Percentiles rank a stretch among this genome's conserved stretches.
Conservation (phyloP, 805 yeast species). For the Brettanomyces bruxellensis region DNA sequence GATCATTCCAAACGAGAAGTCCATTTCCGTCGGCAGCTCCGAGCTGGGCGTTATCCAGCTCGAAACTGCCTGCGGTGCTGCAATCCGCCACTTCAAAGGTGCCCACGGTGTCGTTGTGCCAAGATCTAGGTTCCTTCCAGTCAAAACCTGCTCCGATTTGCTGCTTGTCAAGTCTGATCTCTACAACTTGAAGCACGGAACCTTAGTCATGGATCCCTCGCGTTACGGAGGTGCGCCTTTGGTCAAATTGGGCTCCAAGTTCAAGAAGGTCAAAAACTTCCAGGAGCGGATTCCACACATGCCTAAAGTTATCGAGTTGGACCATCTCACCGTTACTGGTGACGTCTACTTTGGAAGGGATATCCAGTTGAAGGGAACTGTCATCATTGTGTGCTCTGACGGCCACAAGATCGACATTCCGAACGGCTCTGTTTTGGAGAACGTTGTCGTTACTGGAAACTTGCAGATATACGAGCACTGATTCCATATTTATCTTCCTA, state of each 20-base stretch:
- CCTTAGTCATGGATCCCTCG: constrained; percentile 70
- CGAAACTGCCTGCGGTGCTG: constrained; percentile 99
- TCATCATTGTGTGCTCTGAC: constrained; percentile 93
- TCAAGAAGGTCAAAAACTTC: constrained; percentile 90
- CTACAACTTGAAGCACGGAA: constrained; percentile 86
- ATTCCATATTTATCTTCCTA: not conserved
- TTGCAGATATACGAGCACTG: constrained; percentile 88
- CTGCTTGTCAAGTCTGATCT: constrained; percentile 91
- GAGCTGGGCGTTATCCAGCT: constrained; percentile 86
- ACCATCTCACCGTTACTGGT: constrained; percentile 96
- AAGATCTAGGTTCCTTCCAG: constrained; percentile 95
- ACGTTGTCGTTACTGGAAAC: constrained; percentile 95
- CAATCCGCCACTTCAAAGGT: constrained; percentile 87
- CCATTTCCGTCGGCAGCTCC: constrained; percentile 65
- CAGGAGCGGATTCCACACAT: constrained; percentile 86
- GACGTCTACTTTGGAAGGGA: constrained; percentile 86
- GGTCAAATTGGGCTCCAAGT: constrained; percentile 92
- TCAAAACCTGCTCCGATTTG: constrained; percentile 93
- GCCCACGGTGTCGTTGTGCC: constrained; percentile 99
- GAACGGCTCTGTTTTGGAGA: constrained; percentile 88
- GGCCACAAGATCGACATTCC: constrained; percentile 97
- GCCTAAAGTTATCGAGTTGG: constrained; percentile 93
- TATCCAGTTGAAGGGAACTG: constrained; percentile 92
- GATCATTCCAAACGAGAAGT: constrained; percentile 90
- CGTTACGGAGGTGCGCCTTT: constrained; percentile 91